phyloP scores from a whole-genome alignment of 805 yeast genomes.

The Alloascoidea hylecoeti region DNA sequence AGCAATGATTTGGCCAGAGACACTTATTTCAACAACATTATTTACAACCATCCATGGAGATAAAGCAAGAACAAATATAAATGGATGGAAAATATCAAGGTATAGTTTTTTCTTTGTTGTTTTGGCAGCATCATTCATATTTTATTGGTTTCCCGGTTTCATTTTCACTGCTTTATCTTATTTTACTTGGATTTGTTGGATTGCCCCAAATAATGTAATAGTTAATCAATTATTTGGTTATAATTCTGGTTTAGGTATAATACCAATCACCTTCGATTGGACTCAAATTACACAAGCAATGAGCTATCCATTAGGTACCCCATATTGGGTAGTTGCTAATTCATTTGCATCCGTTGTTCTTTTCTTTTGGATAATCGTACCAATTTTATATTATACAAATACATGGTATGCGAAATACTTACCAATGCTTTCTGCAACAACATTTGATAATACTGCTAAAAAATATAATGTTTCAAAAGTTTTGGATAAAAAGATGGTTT shows the following conservation, averaged over 20 bases:
- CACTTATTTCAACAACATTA: slow-evolving; percentile 42
- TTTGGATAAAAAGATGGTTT: slow-evolving; percentile 24
- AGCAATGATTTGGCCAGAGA: slow-evolving; percentile 49
- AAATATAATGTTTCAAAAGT: slow-evolving; percentile 32
- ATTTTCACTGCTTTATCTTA: slow-evolving; percentile 41
- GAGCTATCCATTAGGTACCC: slow-evolving; percentile 47
- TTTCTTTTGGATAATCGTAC: slow-evolving; percentile 32
- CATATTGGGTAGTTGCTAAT: slow-evolving; percentile 23
- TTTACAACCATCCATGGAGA: slow-evolving; percentile 32
- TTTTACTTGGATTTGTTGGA: slow-evolving; percentile 47
- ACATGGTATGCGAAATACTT: slow-evolving; percentile 44
- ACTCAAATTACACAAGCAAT: slow-evolving; percentile 34
- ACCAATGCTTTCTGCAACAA: slow-evolving; percentile 38
- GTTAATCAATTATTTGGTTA: slow-evolving; percentile 54
- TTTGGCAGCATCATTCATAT: slow-evolving; percentile 23
- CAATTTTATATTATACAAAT: slow-evolving; percentile 38
- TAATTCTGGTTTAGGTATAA: slow-evolving; percentile 34
- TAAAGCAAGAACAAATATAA: slow-evolving; percentile 11
- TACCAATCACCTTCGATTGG: slow-evolving; percentile 46
- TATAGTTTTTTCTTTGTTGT: slow-evolving; percentile 25
- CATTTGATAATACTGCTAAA: slow-evolving; percentile 33
- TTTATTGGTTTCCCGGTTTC: slow-evolving; percentile 41
- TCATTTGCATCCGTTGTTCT: slow-evolving; percentile 32
- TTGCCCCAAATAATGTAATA: slow-evolving; percentile 35
- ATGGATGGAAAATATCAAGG: slow-evolving; percentile 38